phyloP scores from a whole-genome alignment of 441 rosid genomes.

The Heliophila coronopifolia region DNA sequence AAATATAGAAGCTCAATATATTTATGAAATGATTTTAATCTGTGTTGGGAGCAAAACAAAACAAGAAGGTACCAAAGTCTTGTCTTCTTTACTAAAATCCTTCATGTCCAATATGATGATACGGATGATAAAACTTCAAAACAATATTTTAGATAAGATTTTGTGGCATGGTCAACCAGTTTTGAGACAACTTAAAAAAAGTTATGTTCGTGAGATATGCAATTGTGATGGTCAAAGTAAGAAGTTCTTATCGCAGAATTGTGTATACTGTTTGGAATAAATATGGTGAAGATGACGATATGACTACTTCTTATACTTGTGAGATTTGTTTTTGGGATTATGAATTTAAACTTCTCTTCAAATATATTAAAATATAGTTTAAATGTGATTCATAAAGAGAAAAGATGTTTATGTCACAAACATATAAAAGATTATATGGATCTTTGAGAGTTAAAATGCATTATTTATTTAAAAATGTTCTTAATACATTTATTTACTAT shows the following conservation, averaged over 20 bases:
- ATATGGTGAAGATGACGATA: too few relatives aligned
- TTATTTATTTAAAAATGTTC: too few relatives aligned
- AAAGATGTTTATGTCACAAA: background rate
- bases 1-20: constrained; percentile 1
- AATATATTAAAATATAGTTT: too few relatives aligned
- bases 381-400: background rate
- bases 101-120: background rate
- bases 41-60: constrained; percentile 5
- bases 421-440: too few relatives aligned
- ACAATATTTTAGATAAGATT: background rate
- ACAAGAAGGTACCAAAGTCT: background rate
- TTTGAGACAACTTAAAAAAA: background rate
- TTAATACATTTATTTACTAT: too few relatives aligned
- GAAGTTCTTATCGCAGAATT: too few relatives aligned
- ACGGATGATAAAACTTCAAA: background rate
- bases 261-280: too few relatives aligned
- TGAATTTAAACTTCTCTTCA: background rate
- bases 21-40: background rate
- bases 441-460: too few relatives aligned
- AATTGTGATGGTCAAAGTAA: too few relatives aligned
- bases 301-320: too few relatives aligned
- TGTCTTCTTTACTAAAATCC: constrained; percentile 1
- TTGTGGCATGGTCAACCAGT: background rate
- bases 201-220: too few relatives aligned
- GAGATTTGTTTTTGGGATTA: too few relatives aligned